Evolutionary conservation across 2,329 filamentous ascomycete genomes (phyloP), one percentile per base, ranked within the genome.

Genomic region (Fusarium marasasianum): DNA sequence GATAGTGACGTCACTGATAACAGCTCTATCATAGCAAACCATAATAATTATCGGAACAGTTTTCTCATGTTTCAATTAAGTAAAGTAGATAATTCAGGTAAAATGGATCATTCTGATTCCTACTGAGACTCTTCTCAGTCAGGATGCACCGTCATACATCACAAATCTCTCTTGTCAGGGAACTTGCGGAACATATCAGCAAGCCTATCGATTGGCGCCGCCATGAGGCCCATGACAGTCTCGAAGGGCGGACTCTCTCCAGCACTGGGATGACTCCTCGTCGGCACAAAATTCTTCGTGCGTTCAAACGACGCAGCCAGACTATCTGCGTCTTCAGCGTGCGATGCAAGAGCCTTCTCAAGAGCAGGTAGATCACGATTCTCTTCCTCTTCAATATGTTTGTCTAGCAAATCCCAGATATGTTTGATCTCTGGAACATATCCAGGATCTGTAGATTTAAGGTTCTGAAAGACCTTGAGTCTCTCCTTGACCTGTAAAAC

Each of bases 121-220:
- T 33, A 33, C 6, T 33, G 12, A 33, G 5, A 13, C 31, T 33
- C 5, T 33, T 33, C 12, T 33, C 12, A 33, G 31, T 33, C 2
- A 33, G 2, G 31, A 13, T 33, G 31, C 24, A 26, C 24, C 24
- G 24, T 26, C 24, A 26, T 26, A 33, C 13, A 13, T 33, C 12
- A 33, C 12, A 33, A 33, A 33, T 33, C 31, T 33, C 33, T 35
- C 33, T 37, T 37, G 3, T 72, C 53, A 15, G 54, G 72, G 73
- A 90, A 91, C 76, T 86, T 87, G 26, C 86, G 80, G 71, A 91
- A 89, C 12, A 90, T 57, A 77, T 91, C 88, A 43, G 80, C 81
- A 38, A 91, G 69, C 66, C 84, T 85, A 77, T 91, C 90, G 24
- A 91, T 81, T 1, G 89, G 89, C 20, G 89, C 88, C 1, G 86